phyloP scores from a whole-genome alignment of 169 alveolate species.

The Eimeria falciformis region DNA sequence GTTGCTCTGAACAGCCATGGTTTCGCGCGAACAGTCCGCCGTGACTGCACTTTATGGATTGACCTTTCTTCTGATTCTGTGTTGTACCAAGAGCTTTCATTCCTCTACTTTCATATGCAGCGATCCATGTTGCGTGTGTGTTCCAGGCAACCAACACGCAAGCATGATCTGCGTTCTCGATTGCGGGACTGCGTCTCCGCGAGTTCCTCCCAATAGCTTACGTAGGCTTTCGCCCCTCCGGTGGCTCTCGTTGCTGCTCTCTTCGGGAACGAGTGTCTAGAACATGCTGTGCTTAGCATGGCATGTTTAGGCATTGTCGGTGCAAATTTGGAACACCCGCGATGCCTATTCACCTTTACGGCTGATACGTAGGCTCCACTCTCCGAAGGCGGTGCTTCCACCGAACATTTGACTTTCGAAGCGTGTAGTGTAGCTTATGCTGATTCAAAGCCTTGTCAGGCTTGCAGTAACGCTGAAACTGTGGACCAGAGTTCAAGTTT shows the following conservation, averaged over 20 bases:
- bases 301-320: background rate
- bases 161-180: background rate
- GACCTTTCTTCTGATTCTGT: too few relatives aligned
- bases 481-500: slow-evolving; percentile 16
- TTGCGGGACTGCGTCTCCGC: background rate
- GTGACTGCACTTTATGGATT: background rate
- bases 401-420: slow-evolving; percentile 37
- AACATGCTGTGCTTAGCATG: background rate
- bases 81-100: too few relatives aligned
- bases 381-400: slow-evolving; percentile 29
- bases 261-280: background rate
- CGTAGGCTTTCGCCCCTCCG: background rate
- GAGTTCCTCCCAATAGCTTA: background rate
- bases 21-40: background rate
- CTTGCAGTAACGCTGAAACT: slow-evolving; percentile 30
- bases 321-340: slow-evolving; percentile 4
- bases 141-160: slow-evolving; percentile 11
- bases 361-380: slow-evolving; percentile 36
- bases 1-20: background rate
- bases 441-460: slow-evolving; percentile 24
- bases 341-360: slow-evolving; percentile 16
- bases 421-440: slow-evolving; percentile 35
- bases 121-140: background rate
- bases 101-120: too few relatives aligned
- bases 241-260: slow-evolving; percentile 10